A percentile compares a stretch with the other conserved stretches of the same genome.
phyloP scores from a whole-genome alignment of 352 stramenopile genomes.

The Pelagophyceae sp. region DNA sequence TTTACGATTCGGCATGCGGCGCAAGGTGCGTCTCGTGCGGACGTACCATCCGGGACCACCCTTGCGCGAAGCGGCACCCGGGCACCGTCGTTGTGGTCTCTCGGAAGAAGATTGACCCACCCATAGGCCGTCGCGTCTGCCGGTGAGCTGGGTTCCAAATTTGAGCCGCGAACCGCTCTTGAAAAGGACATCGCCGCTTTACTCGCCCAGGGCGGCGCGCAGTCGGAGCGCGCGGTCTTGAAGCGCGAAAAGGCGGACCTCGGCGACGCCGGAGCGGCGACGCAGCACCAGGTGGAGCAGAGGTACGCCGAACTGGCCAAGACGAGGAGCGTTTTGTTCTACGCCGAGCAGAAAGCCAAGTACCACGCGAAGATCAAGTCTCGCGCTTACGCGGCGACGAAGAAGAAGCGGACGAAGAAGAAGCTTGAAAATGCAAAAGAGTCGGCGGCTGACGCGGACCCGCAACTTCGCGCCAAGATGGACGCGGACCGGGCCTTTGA shows the following conservation, averaged over 20 bases:
- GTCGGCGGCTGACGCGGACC: slow-evolving; percentile 55
- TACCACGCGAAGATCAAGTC: slow-evolving; percentile 90
- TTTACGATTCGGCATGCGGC: neutral
- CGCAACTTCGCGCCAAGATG: slow-evolving; percentile 22
- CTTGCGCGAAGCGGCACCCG: too few species aligned
- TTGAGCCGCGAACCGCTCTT: neutral
- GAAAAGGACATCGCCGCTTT: neutral
- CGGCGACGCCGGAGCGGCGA: slow-evolving; percentile 50
- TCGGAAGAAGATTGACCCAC: too few species aligned
- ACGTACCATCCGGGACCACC: too few species aligned
- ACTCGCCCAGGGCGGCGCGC: neutral
- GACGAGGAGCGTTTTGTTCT: slow-evolving; percentile 80
- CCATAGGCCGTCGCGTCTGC: neutral
- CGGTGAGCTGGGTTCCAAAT: neutral
- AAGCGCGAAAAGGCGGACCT: slow-evolving; percentile 58
- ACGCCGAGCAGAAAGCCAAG: slow-evolving; percentile 81
- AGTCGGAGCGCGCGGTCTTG: neutral
- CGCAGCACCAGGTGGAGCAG: slow-evolving; percentile 44
- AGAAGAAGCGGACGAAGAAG: slow-evolving; percentile 68
- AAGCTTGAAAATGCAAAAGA: slow-evolving; percentile 60
- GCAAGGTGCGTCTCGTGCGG: too few species aligned
- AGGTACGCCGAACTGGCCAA: slow-evolving; percentile 61
- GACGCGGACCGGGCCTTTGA: slow-evolving; percentile 42
- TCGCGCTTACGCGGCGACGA: slow-evolving; percentile 82
- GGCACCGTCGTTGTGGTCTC: too few species aligned